Conservation (phyloP, 2,329 filamentous ascomycete species). For the Apiospora kogelbergensis region DNA sequence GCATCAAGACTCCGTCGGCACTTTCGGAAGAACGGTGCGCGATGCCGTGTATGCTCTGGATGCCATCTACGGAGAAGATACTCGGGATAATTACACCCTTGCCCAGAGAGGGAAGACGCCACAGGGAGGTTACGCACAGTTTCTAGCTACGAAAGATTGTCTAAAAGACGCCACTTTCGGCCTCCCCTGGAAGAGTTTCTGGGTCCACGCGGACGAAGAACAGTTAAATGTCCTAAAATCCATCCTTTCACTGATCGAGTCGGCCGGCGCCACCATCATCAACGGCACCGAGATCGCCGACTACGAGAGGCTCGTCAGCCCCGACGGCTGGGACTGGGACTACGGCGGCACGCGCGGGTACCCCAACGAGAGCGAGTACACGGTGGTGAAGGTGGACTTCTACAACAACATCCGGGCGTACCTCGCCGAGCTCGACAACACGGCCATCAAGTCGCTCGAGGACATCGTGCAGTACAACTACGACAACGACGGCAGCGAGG, state of each 20-base stretch:
- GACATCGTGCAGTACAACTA: conserved; percentile 67
- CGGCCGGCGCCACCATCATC: conserved; percentile 65
- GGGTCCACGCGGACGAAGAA: conserved; percentile 57
- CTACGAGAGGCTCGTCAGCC: conserved; percentile 61
- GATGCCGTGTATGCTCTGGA: conserved; percentile 68
- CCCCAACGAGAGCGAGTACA: conserved; percentile 74
- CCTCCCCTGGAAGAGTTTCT: conserved; percentile 71
- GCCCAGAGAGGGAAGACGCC: conserved; percentile 57
- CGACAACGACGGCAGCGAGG: conserved; percentile 65
- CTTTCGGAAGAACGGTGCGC: conserved; percentile 66
- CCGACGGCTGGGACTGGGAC: conserved; percentile 74
- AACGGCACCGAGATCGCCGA: conserved; percentile 69
- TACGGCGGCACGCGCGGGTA: conserved; percentile 61
- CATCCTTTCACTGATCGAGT: conserved; percentile 50
- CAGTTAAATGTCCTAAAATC: conserved; percentile 53
- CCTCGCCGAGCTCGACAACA: conserved; percentile 62
- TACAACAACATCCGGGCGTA: conserved; percentile 63
- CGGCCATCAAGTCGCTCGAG: conserved; percentile 56
- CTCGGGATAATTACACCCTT: conserved; percentile 64
- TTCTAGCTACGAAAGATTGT: conserved; percentile 50
- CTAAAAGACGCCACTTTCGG: conserved; percentile 66
- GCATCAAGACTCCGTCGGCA: conserved; percentile 69
- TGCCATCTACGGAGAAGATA: conserved; percentile 65
- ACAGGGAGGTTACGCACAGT: conserved; percentile 54
- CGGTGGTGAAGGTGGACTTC: conserved; percentile 70